Conservation (phyloP, 805 yeast genomes). For the Priceomyces haplophilus region DNA sequence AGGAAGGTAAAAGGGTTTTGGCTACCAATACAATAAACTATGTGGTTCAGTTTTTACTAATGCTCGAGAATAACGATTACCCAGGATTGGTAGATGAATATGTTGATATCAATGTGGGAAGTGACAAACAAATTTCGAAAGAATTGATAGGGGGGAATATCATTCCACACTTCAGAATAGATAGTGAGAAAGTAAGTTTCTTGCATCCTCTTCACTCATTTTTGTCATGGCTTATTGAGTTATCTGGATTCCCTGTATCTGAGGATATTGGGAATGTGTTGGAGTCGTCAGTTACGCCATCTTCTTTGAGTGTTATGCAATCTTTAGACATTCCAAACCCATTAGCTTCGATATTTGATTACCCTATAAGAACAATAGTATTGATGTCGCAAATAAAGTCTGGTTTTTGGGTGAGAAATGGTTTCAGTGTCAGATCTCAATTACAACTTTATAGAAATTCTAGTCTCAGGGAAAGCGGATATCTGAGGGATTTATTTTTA, state of each 20-base stretch:
- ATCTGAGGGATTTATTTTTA: slow-evolving; percentile 70
- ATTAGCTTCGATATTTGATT: slow-evolving; percentile 51
- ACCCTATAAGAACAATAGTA: slow-evolving; percentile 74
- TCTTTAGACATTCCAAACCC: slow-evolving; percentile 14
- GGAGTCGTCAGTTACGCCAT: slow-evolving; percentile 10
- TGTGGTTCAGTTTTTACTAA: slow-evolving; percentile 28
- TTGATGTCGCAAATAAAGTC: slow-evolving; percentile 78
- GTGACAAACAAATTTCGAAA: slow-evolving; percentile 12
- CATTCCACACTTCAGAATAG: slow-evolving; percentile 26
- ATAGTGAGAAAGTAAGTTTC: slow-evolving; percentile 55
- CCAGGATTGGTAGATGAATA: slow-evolving; percentile 27
- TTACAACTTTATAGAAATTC: slow-evolving; percentile 73
- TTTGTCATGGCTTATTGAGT: slow-evolving; percentile 67
- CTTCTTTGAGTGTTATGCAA: slow-evolving; percentile 7
- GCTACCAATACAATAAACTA: slow-evolving; percentile 27
- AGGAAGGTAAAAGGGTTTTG: slow-evolving; percentile 12
- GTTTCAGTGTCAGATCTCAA: slow-evolving; percentile 75
- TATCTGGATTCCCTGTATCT: slow-evolving; percentile 29
- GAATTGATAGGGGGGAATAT: slow-evolving; percentile 22
- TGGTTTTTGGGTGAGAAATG: slow-evolving; percentile 95
- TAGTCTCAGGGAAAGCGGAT: slow-evolving; percentile 80
- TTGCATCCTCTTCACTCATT: slow-evolving; percentile 80
- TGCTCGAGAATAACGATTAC: slow-evolving; percentile 26
- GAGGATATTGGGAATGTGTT: slow-evolving; percentile 21
- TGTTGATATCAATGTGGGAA: slow-evolving; percentile 22